These are phyloP conservation scores for Croton setiger DNA, from an alignment of 441 rosid genomes.

Conservation along the genomic window DNA sequence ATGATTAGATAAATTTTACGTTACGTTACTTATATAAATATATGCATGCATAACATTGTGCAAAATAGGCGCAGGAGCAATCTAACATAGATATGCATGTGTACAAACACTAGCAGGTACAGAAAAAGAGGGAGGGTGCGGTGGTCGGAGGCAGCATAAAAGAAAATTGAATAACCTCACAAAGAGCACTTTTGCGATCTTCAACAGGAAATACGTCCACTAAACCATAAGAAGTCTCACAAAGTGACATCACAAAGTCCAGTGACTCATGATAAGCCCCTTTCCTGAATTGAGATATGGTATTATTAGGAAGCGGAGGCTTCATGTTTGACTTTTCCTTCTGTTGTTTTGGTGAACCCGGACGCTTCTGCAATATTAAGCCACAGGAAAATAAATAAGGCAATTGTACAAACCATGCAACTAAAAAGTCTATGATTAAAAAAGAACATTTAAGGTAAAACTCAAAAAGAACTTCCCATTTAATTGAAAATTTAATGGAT, in stretches of 20 bases:
- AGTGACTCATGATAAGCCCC: conserved; percentile 92
- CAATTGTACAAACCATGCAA: background rate
- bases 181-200: conserved; percentile 90
- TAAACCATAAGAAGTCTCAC: conserved; percentile 95
- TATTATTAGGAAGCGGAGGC: conserved; percentile 77
- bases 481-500: background rate
- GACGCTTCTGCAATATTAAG: conserved; percentile 58
- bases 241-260: conserved; percentile 87
- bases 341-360: conserved; percentile 82
- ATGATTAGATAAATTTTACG: too few relatives aligned
- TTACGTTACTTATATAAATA: background rate
- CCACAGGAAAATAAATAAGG: conserved; percentile 1
- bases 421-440: background rate
- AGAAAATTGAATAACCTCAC: conserved; percentile 55
- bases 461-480: background rate
- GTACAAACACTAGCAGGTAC: background rate
- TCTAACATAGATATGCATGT: background rate
- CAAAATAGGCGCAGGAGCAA: background rate
- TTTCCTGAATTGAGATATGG: conserved; percentile 77
- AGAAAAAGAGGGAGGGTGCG: background rate
- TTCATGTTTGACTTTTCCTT: conserved; percentile 61
- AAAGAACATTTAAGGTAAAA: too few relatives aligned
- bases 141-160: background rate
- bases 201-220: conserved; percentile 96
- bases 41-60: background rate